These are phyloP conservation scores for Ganoderma resinaceum DNA, from an alignment of 1,284 basidiomycete genomes.

Conservation along the genomic window DNA sequence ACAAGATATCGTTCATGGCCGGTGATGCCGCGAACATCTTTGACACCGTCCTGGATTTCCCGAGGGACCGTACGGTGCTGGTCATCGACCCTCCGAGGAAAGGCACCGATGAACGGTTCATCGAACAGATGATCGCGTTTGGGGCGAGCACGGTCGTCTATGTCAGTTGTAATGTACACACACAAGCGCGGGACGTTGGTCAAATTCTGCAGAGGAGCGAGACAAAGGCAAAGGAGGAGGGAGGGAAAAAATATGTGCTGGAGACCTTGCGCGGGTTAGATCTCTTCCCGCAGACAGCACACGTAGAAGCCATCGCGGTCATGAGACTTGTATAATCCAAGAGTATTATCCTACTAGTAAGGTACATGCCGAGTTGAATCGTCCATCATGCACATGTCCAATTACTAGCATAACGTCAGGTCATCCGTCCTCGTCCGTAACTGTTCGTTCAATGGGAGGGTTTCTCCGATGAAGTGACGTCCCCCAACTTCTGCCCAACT, in stretches of 20 bases:
- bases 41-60: conserved; percentile 69
- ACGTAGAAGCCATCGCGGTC: conserved; percentile 85
- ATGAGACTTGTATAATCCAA: conserved; percentile 49
- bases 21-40: conserved; percentile 81
- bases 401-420: conserved; percentile 7
- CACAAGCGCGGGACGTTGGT: conserved; percentile 86
- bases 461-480: conserved; percentile 42
- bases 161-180: conserved; percentile 94
- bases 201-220: conserved; percentile 62
- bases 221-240: conserved; percentile 36
- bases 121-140: conserved; percentile 81
- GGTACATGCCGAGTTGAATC: conserved; percentile 24
- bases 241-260: conserved; percentile 64
- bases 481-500: conserved; percentile 83
- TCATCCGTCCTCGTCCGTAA: neutral
- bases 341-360: conserved; percentile 17
- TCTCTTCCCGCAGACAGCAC: conserved; percentile 93
- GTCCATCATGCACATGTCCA: conserved; percentile 9
- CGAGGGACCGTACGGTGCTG: conserved; percentile 71
- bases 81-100: conserved; percentile 91
- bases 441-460: neutral
- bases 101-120: conserved; percentile 86
- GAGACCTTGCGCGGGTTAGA: conserved; percentile 89
- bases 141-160: conserved; percentile 81
- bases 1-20: conserved; percentile 63